Evolutionary conservation across 1,284 basidiomycete genomes (phyloP).

Genomic region (Cryptococcus maquisensis): DNA sequence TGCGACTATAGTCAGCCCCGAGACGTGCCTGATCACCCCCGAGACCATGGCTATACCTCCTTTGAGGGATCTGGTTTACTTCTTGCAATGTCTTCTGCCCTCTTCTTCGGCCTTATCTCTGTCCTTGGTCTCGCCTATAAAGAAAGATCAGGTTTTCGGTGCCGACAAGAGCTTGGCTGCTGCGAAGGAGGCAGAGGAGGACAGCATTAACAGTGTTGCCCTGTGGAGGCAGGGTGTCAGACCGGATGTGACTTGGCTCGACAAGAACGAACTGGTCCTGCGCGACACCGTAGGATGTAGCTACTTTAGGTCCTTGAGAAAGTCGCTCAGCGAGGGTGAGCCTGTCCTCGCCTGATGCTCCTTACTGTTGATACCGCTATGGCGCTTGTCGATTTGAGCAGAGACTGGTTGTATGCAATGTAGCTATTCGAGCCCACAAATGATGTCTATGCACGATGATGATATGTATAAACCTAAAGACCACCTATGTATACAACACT

Average conservation of each 20-base stretch:
- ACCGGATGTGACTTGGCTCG: constrained; percentile 5
- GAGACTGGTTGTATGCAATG: neutral
- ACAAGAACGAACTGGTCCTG: constrained; percentile 10
- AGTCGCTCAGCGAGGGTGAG: neutral
- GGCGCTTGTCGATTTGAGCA: neutral
- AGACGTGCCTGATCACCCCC: neutral
- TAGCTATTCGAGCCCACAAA: neutral
- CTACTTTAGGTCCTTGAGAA: constrained; percentile 10
- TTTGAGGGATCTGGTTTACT: constrained; percentile 3
- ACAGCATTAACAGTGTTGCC: neutral
- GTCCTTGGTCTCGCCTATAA: neutral
- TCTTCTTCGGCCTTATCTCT: constrained; percentile 4
- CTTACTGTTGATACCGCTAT: neutral
- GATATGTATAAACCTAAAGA: neutral
- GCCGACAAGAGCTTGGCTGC: neutral
- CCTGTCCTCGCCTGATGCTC: neutral
- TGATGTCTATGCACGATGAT: neutral
- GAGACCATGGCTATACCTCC: neutral
- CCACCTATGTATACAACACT: neutral
- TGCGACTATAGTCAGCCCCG: constrained; percentile 3
- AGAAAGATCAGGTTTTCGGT: neutral
- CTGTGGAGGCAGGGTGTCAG: neutral
- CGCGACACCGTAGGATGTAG: constrained; percentile 11
- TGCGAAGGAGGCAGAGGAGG: neutral
- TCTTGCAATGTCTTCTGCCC: constrained; percentile 11